Conservation (phyloP, 257 asterid genomes). For the Petunia secreta region DNA sequence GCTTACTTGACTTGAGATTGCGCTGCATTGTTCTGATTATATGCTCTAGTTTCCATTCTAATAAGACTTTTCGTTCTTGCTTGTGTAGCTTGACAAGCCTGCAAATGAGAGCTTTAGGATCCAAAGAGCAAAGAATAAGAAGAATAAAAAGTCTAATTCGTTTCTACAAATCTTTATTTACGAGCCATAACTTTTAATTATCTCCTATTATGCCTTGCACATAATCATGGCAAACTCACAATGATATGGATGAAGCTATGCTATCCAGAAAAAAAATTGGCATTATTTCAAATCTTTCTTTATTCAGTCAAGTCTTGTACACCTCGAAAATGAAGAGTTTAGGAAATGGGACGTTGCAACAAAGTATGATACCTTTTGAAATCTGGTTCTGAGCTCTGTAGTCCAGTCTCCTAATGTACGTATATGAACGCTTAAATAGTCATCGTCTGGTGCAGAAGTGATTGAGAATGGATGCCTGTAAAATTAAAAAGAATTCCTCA, state of each 20-base stretch:
- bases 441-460: slow-evolving; percentile 94
- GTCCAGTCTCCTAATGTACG: slow-evolving; percentile 96
- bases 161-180: not conserved
- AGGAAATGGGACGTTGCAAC: not conserved
- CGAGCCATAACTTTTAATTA: not conserved
- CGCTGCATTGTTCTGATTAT: slow-evolving; percentile 32
- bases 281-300: not conserved
- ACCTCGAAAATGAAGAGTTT: not conserved
- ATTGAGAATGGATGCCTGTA: slow-evolving; percentile 95
- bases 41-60: slow-evolving; percentile 75
- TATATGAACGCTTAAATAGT: slow-evolving; percentile 76
- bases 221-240: not conserved
- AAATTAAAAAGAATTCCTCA: not conserved
- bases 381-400: slow-evolving; percentile 65
- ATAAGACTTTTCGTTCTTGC: slow-evolving; percentile 55
- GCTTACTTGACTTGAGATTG: slow-evolving; percentile 55
- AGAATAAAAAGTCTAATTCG: not conserved
- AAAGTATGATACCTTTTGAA: slow-evolving; percentile 55
- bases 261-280: not conserved
- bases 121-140: not conserved
- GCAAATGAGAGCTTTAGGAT: slow-evolving; percentile 24
- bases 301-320: not conserved
- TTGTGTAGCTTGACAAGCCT: slow-evolving; percentile 58
- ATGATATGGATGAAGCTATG: slow-evolving; percentile 5
- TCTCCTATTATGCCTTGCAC: not conserved